Evolutionary conservation across 306 rosid genomes (phyloP).

Genomic region (Sicyos baderoa): DNA sequence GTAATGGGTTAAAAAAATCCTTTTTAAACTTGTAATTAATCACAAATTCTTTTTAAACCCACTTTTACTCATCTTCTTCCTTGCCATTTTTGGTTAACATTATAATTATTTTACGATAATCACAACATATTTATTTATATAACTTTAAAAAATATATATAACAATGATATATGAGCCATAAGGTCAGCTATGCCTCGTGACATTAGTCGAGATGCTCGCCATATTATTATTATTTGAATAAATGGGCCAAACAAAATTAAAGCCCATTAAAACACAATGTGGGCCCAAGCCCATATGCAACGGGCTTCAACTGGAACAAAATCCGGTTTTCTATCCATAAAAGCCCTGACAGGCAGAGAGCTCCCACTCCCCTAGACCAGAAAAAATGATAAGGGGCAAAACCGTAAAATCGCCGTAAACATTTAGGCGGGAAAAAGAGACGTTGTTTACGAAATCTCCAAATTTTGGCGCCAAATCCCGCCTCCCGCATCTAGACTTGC

Average conservation of each 20-base stretch:
- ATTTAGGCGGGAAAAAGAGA: slow-evolving; percentile 83
- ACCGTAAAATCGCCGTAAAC: background rate
- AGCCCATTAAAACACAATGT: background rate
- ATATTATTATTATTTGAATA: no score
- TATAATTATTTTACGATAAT: no score
- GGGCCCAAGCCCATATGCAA: slow-evolving; percentile 6
- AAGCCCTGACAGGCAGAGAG: slow-evolving; percentile 26
- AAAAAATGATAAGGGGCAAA: slow-evolving; percentile 18
- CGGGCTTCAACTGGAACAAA: background rate
- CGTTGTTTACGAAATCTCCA: slow-evolving; percentile 50
- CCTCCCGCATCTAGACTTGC: slow-evolving; percentile 44
- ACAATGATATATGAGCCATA: no score
- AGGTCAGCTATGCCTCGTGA: no score
- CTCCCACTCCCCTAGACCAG: slow-evolving; percentile 34
- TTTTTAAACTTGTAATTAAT: no score
- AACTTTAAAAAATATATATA: no score
- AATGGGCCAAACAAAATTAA: background rate
- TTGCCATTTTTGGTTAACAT: no score
- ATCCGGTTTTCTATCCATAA: slow-evolving; percentile 14
- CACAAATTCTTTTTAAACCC: no score
- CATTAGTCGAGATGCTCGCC: no score
- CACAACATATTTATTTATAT: no score
- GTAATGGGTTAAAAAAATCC: no score
- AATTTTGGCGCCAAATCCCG: slow-evolving; percentile 36
- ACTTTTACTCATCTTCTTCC: no score